Conservation (phyloP, 2,329 filamentous ascomycete genomes). For the Fusarium euwallaceae region DNA sequence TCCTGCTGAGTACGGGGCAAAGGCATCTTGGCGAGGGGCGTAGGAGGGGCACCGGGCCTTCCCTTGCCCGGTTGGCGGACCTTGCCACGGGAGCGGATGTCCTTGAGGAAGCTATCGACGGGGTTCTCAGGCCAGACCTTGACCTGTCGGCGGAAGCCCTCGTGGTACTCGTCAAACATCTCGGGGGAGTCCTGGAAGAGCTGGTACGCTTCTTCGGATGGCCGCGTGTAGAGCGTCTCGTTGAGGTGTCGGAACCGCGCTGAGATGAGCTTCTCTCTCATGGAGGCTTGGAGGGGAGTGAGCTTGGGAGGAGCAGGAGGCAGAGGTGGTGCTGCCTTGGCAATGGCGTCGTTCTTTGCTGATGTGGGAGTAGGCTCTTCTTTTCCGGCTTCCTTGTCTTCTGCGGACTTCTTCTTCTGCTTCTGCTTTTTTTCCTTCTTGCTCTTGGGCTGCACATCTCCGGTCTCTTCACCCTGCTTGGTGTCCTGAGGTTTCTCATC, state of each 20-base stretch:
- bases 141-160: constrained; percentile 95
- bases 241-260: constrained; percentile 98
- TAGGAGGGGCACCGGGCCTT: constrained; percentile 45
- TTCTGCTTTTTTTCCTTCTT: constrained; percentile 54
- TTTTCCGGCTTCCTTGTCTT: constrained; percentile 31
- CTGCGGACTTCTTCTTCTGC: constrained; percentile 33
- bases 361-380: constrained; percentile 25
- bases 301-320: constrained; percentile 70
- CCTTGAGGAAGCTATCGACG: constrained; percentile 85
- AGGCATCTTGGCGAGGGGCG: constrained; percentile 55
- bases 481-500: constrained; percentile 36
- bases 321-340: constrained; percentile 49
- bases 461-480: constrained; percentile 22
- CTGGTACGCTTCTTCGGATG: constrained; percentile 83
- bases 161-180: constrained; percentile 96
- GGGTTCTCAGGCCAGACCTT: constrained; percentile 97
- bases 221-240: constrained; percentile 93
- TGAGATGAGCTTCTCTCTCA: constrained; percentile 94
- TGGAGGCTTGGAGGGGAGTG: constrained; percentile 91
- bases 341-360: constrained; percentile 38
- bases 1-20: constrained; percentile 79
- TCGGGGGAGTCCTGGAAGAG: constrained; percentile 89
- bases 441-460: constrained; percentile 45
- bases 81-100: constrained; percentile 77
- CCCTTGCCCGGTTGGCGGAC: constrained; percentile 54